Base-by-base conservation (phyloP, 1,284 basidiomycete genomes). In the Tetrapyrgos nigripes region DNA sequence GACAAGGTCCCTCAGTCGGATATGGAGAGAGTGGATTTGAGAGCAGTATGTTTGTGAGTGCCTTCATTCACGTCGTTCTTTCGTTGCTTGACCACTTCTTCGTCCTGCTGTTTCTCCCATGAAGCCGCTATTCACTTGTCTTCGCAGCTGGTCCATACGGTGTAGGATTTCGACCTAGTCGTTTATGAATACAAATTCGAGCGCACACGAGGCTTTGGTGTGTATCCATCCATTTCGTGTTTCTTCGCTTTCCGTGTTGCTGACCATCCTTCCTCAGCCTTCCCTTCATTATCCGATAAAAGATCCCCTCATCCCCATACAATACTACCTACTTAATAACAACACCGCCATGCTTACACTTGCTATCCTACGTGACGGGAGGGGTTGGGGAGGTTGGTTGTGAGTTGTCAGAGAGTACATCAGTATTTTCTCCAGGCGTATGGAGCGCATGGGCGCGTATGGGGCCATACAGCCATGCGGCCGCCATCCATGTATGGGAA, bases 11-110 rank as follows among this genome's bases (percentile, higher is more conserved):
- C 69, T 4, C 68, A 78, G 9, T 65, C 70, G 5, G 86, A 92
- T 57, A 82, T 84, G n/a, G 91, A 79, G 77, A 55, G 80, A 86
- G 54, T 97, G 96, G 95, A 84, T 98, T 50, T 97, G 95, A 92
- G 83, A 81, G 14, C 88, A 96, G 70, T 92, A 96, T 66, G 82
- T 83, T 45, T 76, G 88, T 89, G 65, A 55, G 81, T 73, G 11
- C 56, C 31, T 24, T 44, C 35, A 27, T 17, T 17, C 40, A 43
- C 43, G 37, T 14, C 43, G 27, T 44, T 9, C 44, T 45, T n/a
- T n/a, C n/a, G n/a, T n/a, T n/a, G n/a, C n/a, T n/a, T n/a, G n/a
- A n/a, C n/a, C n/a, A n/a, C n/a, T n/a, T n/a, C n/a, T n/a, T n/a
- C n/a, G n/a, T n/a, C n/a, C n/a, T n/a, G n/a, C n/a, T n/a, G n/a